phyloP scores from a whole-genome alignment of 2,329 filamentous ascomycete genomes.

The Penicillium sp. region DNA sequence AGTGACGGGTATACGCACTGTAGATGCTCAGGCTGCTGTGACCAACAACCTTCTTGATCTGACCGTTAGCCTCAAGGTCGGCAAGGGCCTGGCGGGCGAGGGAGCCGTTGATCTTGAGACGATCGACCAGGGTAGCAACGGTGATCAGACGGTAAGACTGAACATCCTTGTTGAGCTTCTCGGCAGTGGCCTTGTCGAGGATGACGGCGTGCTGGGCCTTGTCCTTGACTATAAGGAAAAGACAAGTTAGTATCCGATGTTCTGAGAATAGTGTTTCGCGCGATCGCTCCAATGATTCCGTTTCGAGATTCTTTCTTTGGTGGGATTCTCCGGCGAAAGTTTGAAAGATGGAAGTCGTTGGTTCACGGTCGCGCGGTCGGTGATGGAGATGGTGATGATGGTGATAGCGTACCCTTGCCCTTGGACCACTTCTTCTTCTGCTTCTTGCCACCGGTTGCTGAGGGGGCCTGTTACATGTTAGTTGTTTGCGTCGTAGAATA shows the following conservation, averaged over 20 bases:
- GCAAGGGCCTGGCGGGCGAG: slow-evolving; percentile 83
- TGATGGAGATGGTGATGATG: slow-evolving; percentile 16
- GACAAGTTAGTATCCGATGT: slow-evolving; percentile 22
- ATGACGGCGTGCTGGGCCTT: slow-evolving; percentile 99
- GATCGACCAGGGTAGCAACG: slow-evolving; percentile 96
- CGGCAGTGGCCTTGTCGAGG: slow-evolving; percentile 94
- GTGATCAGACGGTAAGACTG: slow-evolving; percentile 99
- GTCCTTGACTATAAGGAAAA: slow-evolving; percentile 81
- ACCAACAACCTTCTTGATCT: slow-evolving; percentile 95
- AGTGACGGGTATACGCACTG: slow-evolving; percentile 58
- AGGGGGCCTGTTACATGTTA: slow-evolving; percentile 40
- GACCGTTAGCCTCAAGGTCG: slow-evolving; percentile 95
- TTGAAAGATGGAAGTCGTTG: slow-evolving; percentile 20
- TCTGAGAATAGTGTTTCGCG: slow-evolving; percentile 8
- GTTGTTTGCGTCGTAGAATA: slow-evolving; percentile 4
- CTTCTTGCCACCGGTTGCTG: slow-evolving; percentile 51
- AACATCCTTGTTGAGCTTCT: slow-evolving; percentile 99
- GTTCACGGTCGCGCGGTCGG: slow-evolving; percentile 22
- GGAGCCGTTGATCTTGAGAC: slow-evolving; percentile 99
- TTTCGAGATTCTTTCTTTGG: slow-evolving; percentile 8
- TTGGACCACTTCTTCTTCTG: slow-evolving; percentile 59
- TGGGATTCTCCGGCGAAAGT: slow-evolving; percentile 13
- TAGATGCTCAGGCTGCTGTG: slow-evolving; percentile 99
- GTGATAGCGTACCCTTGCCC: slow-evolving; percentile 51
- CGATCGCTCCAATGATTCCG: slow-evolving; percentile 18